Evolutionary conservation across 768 basidiomycete species (phyloP).

Genomic region (Russula olivacea): DNA sequence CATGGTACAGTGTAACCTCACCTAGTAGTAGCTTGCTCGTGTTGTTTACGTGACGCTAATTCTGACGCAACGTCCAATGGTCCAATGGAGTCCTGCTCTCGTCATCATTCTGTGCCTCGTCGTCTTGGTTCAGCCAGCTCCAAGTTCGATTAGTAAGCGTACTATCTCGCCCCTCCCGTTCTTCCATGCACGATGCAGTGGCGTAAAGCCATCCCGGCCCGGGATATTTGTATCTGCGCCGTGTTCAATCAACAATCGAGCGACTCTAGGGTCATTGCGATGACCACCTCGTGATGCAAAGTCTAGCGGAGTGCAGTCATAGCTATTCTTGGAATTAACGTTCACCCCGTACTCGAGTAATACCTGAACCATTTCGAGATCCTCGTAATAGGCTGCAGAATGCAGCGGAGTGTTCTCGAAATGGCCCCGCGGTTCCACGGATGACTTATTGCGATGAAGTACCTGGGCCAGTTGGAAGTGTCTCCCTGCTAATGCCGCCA

Average conservation of each 20-base stretch:
- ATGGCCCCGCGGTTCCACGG: not conserved
- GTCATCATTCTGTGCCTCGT: too few species aligned
- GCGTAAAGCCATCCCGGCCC: fast-evolving
- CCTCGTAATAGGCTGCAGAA: not conserved
- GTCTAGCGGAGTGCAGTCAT: not conserved
- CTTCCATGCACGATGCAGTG: not conserved
- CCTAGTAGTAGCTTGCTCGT: too few species aligned
- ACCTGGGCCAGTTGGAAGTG: not conserved
- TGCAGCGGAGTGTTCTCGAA: not conserved
- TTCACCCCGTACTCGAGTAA: not conserved
- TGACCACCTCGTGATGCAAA: not conserved
- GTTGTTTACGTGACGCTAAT: too few species aligned
- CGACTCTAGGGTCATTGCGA: not conserved
- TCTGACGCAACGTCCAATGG: too few species aligned
- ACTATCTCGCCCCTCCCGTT: not conserved
- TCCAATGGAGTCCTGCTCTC: too few species aligned
- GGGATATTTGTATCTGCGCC: not conserved
- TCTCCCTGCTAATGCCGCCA: not conserved
- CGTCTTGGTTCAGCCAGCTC: too few species aligned
- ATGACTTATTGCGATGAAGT: not conserved
- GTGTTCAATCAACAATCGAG: not conserved
- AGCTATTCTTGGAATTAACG: not conserved
- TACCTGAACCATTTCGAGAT: not conserved
- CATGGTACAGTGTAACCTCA: not conserved
- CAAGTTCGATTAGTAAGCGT: not conserved